These are phyloP conservation scores for Allium fistulosum DNA, from an alignment of 106 monocot species.

Conservation along the genomic window DNA sequence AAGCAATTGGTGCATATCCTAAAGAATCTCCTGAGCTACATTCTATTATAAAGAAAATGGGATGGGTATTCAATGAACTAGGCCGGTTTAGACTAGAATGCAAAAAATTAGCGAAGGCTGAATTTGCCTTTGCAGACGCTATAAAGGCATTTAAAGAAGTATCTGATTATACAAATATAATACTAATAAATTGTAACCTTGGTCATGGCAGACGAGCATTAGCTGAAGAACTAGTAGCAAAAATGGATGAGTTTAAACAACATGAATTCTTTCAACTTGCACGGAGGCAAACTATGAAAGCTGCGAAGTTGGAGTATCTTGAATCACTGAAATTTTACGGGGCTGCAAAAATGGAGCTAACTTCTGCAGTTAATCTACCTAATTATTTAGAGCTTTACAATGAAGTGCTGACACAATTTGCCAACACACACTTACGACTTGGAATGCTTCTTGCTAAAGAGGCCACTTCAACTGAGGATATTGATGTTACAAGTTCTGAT, in stretches of 20 bases:
- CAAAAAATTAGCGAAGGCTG: conserved; percentile 54
- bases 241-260: conserved; percentile 41
- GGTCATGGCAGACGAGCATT: conserved; percentile 93
- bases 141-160: conserved; percentile 86
- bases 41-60: conserved; percentile 64
- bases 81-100: conserved; percentile 71
- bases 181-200: conserved; percentile 91
- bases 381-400: conserved; percentile 41
- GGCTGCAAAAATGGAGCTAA: conserved; percentile 63
- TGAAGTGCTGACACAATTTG: conserved; percentile 85
- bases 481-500: conserved; percentile 16
- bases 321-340: conserved; percentile 69
- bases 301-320: conserved; percentile 72
- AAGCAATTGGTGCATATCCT: conserved; percentile 32
- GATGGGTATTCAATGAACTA: conserved; percentile 93
- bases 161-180: conserved; percentile 77
- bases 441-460: conserved; percentile 95
- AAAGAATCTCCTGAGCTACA: conserved; percentile 29
- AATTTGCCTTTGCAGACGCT: conserved; percentile 80
- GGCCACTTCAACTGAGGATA: conserved; percentile 23
- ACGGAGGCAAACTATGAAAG: conserved; percentile 52
- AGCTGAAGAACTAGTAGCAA: conserved; percentile 77
- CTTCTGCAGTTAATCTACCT: conserved; percentile 20
- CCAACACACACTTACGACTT: conserved; percentile 75
- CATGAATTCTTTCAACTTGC: conserved; percentile 39